Base-by-base conservation (phyloP, 2,329 filamentous ascomycete genomes). In the Pseudogymnoascus sp. region DNA sequence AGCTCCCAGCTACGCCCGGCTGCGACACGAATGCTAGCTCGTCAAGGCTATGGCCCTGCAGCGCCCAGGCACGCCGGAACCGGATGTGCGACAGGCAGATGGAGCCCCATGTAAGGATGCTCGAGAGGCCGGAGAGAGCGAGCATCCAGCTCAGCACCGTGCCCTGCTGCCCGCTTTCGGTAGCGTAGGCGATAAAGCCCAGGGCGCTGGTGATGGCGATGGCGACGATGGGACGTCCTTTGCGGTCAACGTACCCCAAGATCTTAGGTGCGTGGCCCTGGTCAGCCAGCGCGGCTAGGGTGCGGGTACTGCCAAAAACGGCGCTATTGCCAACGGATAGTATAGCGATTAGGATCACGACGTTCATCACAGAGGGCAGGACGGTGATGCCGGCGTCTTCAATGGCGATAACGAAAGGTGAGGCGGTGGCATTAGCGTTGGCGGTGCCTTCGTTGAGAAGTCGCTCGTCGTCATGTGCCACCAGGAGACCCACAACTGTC, bases 341-440 rank as follows among this genome's bases (percentile, higher is more conserved):
- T 25, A 96, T 92, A 17, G 92, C 89, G 65, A 96, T 85, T 71
- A 97, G 85, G 72, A 97, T 96, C 64, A 97, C 91, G n/a, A 85
- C 86, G 74, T 97, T 97, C 89, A 97, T 95, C 61, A 97, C 83
- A 0, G 89, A 92, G 1, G 91, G 91, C 2, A 97, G 82, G 2
- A 88, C 87, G 42, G 84, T 77, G 69, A 97, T 95, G 7, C 91
- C 88, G 1, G 92, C 91, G 65, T 92, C 88, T 67, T 89, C 80
- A 68, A 96, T 96, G 65, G 92, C 91, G 69, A 97, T 95, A 69
- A 97, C 92, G 73, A 97, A 97, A 1, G 93, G 93, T 1, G 91
- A 89, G 58, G 82, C 83, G n/a, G 79, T 78, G 25, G 73, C 77
- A 55, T 73, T 68, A n/a, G 67, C 21, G 21, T 21, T 21, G 76